A percentile compares a stretch with the other conserved stretches of the same genome.
Evolutionary conservation across 345 rosid genomes (phyloP).

Genomic region (Rhizophora apiculata): DNA sequence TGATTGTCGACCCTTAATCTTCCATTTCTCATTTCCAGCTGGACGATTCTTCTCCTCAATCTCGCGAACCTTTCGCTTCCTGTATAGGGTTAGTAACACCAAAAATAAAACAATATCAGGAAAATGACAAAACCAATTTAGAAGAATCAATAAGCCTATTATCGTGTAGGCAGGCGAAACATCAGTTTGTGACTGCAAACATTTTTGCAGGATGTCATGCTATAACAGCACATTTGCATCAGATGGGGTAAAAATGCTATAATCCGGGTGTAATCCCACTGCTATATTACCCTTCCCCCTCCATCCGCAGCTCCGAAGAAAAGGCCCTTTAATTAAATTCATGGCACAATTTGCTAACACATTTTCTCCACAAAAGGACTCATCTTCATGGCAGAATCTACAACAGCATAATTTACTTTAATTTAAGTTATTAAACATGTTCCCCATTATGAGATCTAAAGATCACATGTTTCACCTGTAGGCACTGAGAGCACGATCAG

Average conservation of each 20-base stretch:
- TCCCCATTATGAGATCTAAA: neutral
- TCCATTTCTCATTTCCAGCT: slow-evolving; percentile 72
- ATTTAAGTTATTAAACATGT: neutral
- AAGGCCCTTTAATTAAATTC: no score
- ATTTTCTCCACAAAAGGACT: no score
- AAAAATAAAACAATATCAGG: neutral
- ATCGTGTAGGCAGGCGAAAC: neutral
- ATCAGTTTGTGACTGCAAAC: no score
- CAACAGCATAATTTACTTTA: neutral
- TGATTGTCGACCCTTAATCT: slow-evolving; percentile 55
- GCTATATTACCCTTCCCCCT: no score
- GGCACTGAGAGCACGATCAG: slow-evolving; percentile 43
- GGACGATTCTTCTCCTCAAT: slow-evolving; percentile 64
- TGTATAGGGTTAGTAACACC: slow-evolving; percentile 18
- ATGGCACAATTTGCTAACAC: no score
- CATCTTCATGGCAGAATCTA: neutral
- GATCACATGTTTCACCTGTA: slow-evolving; percentile 51
- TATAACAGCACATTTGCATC: no score
- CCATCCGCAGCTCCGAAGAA: no score
- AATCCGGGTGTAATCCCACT: no score
- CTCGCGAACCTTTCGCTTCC: slow-evolving; percentile 87
- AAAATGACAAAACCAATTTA: neutral
- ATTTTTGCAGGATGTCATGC: no score
- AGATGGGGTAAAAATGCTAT: no score
- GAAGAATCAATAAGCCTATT: neutral